Conservation (phyloP, 2,329 filamentous ascomycete species). For the Beauveria brongniartii region DNA sequence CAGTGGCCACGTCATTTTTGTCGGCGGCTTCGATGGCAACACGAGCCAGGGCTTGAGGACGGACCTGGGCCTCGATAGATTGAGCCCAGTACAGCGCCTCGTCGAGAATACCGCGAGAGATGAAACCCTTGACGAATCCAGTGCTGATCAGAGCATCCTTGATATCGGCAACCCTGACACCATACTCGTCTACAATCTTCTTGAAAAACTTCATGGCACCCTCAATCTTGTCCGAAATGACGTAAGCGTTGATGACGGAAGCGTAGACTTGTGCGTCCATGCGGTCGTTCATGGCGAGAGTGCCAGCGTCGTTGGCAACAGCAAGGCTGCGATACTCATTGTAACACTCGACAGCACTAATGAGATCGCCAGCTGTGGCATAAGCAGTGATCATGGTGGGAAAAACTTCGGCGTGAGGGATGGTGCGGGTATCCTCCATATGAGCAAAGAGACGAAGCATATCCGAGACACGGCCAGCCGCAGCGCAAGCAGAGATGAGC, state of each 20-base stretch:
- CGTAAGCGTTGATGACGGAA: conserved; percentile 83
- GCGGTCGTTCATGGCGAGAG: conserved; percentile 58
- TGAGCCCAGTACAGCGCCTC: conserved; percentile 70
- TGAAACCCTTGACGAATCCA: conserved; percentile 72
- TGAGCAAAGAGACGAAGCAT: conserved; percentile 90
- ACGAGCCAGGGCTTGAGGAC: conserved; percentile 57
- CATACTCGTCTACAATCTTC: conserved; percentile 61
- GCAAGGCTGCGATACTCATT: conserved; percentile 88
- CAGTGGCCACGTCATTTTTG: conserved; percentile 59
- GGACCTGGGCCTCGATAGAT: conserved; percentile 49
- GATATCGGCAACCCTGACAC: conserved; percentile 51
- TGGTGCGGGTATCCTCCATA: conserved; percentile 71
- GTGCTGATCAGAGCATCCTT: conserved; percentile 63
- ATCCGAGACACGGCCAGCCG: conserved; percentile 69
- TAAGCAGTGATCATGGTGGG: conserved; percentile 94
- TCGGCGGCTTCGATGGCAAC: conserved; percentile 78
- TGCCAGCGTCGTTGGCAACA: conserved; percentile 72
- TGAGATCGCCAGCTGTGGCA: conserved; percentile 68
- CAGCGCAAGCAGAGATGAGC: conserved; percentile 80
- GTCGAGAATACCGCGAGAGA: conserved; percentile 60
- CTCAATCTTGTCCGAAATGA: conserved; percentile 69
- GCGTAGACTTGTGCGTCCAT: conserved; percentile 83
- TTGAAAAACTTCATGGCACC: conserved; percentile 80
- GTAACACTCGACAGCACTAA: conserved; percentile 88
- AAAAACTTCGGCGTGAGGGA: conserved; percentile 74